Conservation (phyloP, 2,329 filamentous ascomycete genomes). For the Penicillium sp. region DNA sequence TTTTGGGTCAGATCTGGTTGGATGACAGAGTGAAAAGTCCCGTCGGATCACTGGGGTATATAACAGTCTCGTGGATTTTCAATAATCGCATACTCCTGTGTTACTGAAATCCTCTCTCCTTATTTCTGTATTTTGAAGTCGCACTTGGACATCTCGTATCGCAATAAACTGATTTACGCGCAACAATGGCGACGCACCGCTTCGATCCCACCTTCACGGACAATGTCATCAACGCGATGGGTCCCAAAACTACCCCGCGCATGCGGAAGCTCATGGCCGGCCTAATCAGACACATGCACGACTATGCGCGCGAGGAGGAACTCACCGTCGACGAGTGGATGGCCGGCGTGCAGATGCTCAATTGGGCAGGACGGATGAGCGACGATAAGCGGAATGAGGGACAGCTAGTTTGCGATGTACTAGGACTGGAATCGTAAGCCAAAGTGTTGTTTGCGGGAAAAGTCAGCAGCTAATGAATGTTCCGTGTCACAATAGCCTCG, state of each 20-base stretch:
- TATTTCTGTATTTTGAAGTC: not conserved
- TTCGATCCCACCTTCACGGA: conserved; percentile 59
- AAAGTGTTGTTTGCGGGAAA: not conserved
- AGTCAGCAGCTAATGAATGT: not conserved
- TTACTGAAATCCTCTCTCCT: not conserved
- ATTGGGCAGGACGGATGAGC: conserved; percentile 64
- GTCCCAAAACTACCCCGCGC: conserved; percentile 66
- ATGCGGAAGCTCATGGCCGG: conserved; percentile 61
- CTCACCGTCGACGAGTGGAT: conserved; percentile 61
- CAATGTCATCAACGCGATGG: conserved; percentile 72
- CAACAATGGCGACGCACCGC: conserved; percentile 31
- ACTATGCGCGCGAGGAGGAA: conserved; percentile 60
- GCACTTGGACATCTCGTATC: not conserved
- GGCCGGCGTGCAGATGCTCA: conserved; percentile 57
- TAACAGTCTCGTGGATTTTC: not conserved
- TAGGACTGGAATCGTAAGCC: conserved; percentile 58
- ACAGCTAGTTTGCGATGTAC: conserved; percentile 59
- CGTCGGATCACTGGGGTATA: conserved; percentile 19
- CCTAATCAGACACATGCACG: conserved; percentile 58
- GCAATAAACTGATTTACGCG: not conserved
- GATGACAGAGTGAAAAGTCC: conserved; percentile 1
- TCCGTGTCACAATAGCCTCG: conserved; percentile 48
- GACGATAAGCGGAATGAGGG: conserved; percentile 63
- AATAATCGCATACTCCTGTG: not conserved
- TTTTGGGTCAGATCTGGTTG: conserved; percentile 19